Conservation (phyloP, 371 early-diverging fungal species). For the Entomophthora muscae region DNA sequence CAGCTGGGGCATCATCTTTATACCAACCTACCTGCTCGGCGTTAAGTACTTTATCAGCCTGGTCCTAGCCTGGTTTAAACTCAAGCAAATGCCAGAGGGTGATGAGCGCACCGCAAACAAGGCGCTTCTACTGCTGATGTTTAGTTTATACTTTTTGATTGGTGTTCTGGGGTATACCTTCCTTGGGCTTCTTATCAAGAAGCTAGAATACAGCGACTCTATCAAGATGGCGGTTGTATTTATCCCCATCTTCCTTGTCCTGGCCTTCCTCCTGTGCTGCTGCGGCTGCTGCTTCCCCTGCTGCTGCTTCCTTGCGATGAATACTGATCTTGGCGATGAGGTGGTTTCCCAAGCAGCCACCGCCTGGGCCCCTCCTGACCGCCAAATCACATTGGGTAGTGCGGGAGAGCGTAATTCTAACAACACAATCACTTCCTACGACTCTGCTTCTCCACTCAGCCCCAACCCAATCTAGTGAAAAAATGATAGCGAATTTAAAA, state of each 20-base stretch:
- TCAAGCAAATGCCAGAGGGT: conserved; percentile 27
- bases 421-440: neutral
- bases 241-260: conserved; percentile 62
- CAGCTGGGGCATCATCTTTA: conserved; percentile 63
- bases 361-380: neutral
- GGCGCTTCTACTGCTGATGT: conserved; percentile 25
- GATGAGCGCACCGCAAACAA: conserved; percentile 24
- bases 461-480: too few relatives aligned
- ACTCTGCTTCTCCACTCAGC: neutral
- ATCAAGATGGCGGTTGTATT: conserved; percentile 42
- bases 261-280: conserved; percentile 42
- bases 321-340: neutral
- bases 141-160: conserved; percentile 25
- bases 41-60: conserved; percentile 33
- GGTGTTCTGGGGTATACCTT: conserved; percentile 42
- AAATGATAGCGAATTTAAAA: too few relatives aligned
- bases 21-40: conserved; percentile 51
- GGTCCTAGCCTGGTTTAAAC: conserved; percentile 21
- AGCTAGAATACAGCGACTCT: conserved; percentile 29
- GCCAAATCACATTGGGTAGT: neutral
- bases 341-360: neutral
- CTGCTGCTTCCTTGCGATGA: neutral
- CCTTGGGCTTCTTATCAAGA: conserved; percentile 45
- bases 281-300: conserved; percentile 60
- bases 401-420: neutral